These are phyloP conservation scores for Cyberlindnera maritima DNA, from an alignment of 805 yeast species.

Conservation along the genomic window DNA sequence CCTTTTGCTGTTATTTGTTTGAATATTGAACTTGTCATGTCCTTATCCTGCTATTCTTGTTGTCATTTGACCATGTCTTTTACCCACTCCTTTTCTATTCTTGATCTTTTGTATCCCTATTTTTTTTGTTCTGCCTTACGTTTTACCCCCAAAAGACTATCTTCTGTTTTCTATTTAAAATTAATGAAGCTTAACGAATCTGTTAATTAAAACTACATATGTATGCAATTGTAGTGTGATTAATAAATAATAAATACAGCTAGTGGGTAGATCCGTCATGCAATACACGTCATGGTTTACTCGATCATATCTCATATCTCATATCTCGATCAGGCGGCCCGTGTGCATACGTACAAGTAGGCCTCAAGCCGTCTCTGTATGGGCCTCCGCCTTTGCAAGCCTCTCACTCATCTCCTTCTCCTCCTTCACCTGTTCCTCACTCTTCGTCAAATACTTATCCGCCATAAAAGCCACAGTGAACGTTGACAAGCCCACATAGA, in stretches of 20 bases:
- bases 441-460: slow-evolving; percentile 22
- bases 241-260: background rate
- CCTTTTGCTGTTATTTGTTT: too few species aligned
- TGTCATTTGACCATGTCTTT: background rate
- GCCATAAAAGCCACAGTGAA: slow-evolving; percentile 28
- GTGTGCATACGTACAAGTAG: too few species aligned
- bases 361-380: background rate
- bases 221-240: too few species aligned
- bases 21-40: background rate
- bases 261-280: background rate
- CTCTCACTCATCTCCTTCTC: slow-evolving; percentile 15
- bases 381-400: background rate
- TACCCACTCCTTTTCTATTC: background rate
- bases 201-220: background rate
- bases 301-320: too few species aligned
- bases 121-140: background rate
- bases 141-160: background rate
- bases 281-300: too few species aligned
- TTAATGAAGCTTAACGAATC: slow-evolving; percentile 4
- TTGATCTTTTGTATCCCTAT: too few species aligned
- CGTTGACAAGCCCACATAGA: slow-evolving; percentile 29
- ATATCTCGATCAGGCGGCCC: too few species aligned
- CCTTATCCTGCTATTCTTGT: background rate
- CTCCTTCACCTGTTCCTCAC: slow-evolving; percentile 17
- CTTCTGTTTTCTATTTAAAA: background rate